phyloP scores from a whole-genome alignment of 768 basidiomycete species.

The Kwoniella mangroviensis region DNA sequence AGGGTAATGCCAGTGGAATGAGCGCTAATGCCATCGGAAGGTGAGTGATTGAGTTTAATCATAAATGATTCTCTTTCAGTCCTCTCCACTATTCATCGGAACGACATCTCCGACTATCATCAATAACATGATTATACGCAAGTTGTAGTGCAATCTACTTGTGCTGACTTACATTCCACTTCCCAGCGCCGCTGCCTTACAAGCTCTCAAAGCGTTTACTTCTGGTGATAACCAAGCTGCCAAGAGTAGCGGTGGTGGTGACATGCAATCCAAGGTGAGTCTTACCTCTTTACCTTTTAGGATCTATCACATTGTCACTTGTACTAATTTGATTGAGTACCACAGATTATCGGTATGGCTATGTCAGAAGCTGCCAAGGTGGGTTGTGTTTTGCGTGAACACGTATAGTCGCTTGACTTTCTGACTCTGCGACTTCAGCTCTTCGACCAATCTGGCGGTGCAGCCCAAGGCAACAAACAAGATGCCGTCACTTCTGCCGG shows the following conservation, averaged over 20 bases:
- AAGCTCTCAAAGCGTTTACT: slow-evolving; percentile 74
- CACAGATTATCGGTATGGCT: slow-evolving; percentile 77
- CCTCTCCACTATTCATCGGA: too few relatives aligned
- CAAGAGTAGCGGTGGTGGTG: slow-evolving; percentile 60
- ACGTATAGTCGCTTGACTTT: neutral
- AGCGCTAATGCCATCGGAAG: slow-evolving; percentile 68
- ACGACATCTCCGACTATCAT: too few relatives aligned
- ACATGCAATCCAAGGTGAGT: slow-evolving; percentile 59
- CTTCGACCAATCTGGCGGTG: slow-evolving; percentile 72
- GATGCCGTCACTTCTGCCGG: slow-evolving; percentile 83
- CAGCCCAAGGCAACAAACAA: slow-evolving; percentile 65
- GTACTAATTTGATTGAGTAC: slow-evolving; percentile 5
- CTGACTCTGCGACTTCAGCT: slow-evolving; percentile 61
- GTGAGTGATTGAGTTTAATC: slow-evolving; percentile 24
- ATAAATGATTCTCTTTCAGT: too few relatives aligned
- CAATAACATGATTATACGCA: too few relatives aligned
- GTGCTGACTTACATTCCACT: neutral
- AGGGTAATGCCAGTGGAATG: slow-evolving; percentile 62
- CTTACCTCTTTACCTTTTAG: too few relatives aligned
- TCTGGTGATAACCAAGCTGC: slow-evolving; percentile 59
- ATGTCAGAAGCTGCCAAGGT: slow-evolving; percentile 70
- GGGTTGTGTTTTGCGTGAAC: neutral
- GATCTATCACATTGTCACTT: neutral
- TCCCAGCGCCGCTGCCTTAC: slow-evolving; percentile 69
- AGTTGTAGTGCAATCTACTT: too few relatives aligned